Percentiles rank a stretch among this genome's conserved stretches.
Conservation (phyloP, 345 rosid genomes). For the Rhodamnia rubescens region DNA sequence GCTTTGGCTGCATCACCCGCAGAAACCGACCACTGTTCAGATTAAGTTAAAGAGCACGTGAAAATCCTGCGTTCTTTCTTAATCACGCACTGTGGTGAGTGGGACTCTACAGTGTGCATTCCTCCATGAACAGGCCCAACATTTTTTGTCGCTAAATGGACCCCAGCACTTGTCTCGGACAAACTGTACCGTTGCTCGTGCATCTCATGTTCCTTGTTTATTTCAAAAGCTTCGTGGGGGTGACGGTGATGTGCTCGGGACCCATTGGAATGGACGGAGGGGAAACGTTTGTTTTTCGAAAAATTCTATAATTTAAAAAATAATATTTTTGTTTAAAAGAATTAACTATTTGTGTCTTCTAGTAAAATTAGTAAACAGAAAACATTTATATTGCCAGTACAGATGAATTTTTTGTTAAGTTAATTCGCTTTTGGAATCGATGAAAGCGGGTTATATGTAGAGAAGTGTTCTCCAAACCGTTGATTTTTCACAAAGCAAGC, state of each 20-base stretch:
- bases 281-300: neutral
- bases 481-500: neutral
- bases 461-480: neutral
- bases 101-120: neutral
- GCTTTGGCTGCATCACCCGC: neutral
- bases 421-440: neutral
- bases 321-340: neutral
- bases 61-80: neutral
- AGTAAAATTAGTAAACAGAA: neutral
- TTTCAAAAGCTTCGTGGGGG: neutral
- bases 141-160: neutral
- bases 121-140: neutral
- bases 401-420: neutral
- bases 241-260: neutral
- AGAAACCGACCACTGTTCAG: neutral
- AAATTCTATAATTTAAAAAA: neutral
- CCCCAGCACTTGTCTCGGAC: neutral
- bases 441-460: rapidly evolving
- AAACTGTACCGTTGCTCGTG: neutral
- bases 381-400: no score
- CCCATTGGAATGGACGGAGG: neutral
- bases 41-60: neutral
- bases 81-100: neutral
- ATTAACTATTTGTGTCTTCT: neutral
- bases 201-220: neutral